Base-by-base conservation (phyloP, 2,329 filamentous ascomycete genomes). In the Colletotrichum abscissum region DNA sequence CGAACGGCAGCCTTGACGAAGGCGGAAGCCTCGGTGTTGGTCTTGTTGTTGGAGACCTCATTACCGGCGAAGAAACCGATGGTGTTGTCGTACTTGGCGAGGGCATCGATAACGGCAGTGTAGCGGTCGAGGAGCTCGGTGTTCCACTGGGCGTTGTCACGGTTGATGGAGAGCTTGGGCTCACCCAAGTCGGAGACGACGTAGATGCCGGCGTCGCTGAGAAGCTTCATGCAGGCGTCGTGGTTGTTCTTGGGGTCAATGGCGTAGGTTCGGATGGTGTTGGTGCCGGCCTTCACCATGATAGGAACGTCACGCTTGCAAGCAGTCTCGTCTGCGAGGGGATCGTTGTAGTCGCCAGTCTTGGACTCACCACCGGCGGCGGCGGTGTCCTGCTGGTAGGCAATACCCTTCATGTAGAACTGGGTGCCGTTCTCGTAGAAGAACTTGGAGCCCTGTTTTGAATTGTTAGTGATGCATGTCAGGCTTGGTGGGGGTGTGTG, bases 21-120 rank as follows among this genome's bases (percentile, higher is more conserved):
- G 77, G 96, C 95, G 75, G 94, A 97, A 63, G 96, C 94, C 74
- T 90, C 86, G 63, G 96, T 98, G 90, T 98, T 98, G 89, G 92
- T 95, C 78, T 88, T 88, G 79, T 92, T 90, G 88, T 98, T 97
- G 78, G 95, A 93, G 75, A 99, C 97, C 86, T 99, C 97, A 86
- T 99, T 99, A 82, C 97, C 97, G 78, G 95, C 96, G 83, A 99
- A 98, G 92, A 98, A 99, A 79, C 97, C 97, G 76, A 99, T 92
- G 64, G 94, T 92, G 86, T 99, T 99, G 84, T 90, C 89, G 89
- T 97, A 98, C 81, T 94, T 88, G 78, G 89, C 88, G 79, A 99
- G 87, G 75, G 90, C 88, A 81, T 98, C 95, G 73, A 99, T 87
- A 74, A 99, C 97, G 38, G 86, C 85, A 71, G 92, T 94, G 88